These are phyloP conservation scores for Pyrenula massariospora DNA, from an alignment of 495 filamentous ascomycete genomes.

Conservation along the genomic window DNA sequence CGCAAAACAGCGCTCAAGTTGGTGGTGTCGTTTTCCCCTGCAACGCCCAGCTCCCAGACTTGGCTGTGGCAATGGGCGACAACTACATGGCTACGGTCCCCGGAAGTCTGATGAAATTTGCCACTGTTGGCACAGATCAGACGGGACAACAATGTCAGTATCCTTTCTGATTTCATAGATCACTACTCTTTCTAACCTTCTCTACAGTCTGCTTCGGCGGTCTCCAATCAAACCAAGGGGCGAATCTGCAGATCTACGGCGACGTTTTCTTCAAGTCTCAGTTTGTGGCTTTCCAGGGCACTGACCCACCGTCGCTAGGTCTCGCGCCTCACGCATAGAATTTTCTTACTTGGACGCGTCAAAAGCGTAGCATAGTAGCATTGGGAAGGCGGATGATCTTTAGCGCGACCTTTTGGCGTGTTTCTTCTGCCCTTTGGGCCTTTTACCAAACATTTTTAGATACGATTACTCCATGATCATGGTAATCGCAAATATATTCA, in stretches of 20 bases:
- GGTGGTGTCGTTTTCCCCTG: constrained; percentile 62
- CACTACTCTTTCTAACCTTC: no score
- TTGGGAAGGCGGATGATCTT: no score
- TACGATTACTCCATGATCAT: no score
- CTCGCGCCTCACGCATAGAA: constrained; percentile 40
- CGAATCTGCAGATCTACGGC: constrained; percentile 58
- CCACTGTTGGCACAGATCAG: constrained; percentile 36
- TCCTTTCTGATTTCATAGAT: no score
- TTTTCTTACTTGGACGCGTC: neutral
- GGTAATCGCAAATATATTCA: no score
- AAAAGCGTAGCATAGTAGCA: no score
- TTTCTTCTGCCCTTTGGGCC: no score
- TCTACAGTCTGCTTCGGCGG: constrained; percentile 57
- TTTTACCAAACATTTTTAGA: no score
- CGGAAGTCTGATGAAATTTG: constrained; percentile 57
- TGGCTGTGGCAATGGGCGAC: constrained; percentile 53
- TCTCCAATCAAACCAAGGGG: constrained; percentile 48
- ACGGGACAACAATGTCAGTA: constrained; percentile 25
- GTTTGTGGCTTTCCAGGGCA: constrained; percentile 68
- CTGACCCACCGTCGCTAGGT: constrained; percentile 41
- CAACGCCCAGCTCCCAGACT: constrained; percentile 45
- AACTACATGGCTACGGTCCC: constrained; percentile 48
- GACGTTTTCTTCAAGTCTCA: constrained; percentile 71
- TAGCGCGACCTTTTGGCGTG: no score
- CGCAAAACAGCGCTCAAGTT: constrained; percentile 29